Conservation (phyloP, 805 yeast species). For the Candida quercuum region DNA sequence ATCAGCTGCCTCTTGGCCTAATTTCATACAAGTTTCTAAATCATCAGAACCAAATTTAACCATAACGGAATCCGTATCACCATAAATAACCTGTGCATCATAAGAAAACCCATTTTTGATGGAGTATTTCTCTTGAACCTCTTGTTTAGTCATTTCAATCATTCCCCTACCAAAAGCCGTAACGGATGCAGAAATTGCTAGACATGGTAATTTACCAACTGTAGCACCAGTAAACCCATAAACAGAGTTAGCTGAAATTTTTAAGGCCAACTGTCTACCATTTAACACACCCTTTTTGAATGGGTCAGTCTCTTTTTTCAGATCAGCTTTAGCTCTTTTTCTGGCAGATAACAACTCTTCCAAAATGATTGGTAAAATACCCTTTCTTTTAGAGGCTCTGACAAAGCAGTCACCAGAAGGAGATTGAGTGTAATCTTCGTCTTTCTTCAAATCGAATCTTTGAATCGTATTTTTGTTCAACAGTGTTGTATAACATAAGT, state of each 20-base stretch:
- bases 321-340: slow-evolving; percentile 85
- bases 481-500: slow-evolving; percentile 89
- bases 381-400: slow-evolving; percentile 61
- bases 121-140: slow-evolving; percentile 75
- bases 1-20: slow-evolving; percentile 94
- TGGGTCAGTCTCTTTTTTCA: slow-evolving; percentile 91
- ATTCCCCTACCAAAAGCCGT: slow-evolving; percentile 95
- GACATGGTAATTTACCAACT: slow-evolving; percentile 92
- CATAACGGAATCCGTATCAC: slow-evolving; percentile 99
- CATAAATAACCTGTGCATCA: slow-evolving; percentile 90
- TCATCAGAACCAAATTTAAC: slow-evolving; percentile 88
- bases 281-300: slow-evolving; percentile 89
- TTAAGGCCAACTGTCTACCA: slow-evolving; percentile 95
- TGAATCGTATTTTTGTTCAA: slow-evolving; percentile 65
- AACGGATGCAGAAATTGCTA: slow-evolving; percentile 91
- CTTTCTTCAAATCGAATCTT: slow-evolving; percentile 56
- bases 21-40: slow-evolving; percentile 75
- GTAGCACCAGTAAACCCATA: slow-evolving; percentile 99
- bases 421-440: slow-evolving; percentile 74
- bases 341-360: slow-evolving; percentile 87
- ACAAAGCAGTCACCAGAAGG: slow-evolving; percentile 94
- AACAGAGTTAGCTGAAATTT: slow-evolving; percentile 96
- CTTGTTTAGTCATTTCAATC: slow-evolving; percentile 88
- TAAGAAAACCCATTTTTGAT: slow-evolving; percentile 78
- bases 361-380: slow-evolving; percentile 87